Conservation (phyloP, 768 basidiomycete genomes). For the Suillus alpinus region DNA sequence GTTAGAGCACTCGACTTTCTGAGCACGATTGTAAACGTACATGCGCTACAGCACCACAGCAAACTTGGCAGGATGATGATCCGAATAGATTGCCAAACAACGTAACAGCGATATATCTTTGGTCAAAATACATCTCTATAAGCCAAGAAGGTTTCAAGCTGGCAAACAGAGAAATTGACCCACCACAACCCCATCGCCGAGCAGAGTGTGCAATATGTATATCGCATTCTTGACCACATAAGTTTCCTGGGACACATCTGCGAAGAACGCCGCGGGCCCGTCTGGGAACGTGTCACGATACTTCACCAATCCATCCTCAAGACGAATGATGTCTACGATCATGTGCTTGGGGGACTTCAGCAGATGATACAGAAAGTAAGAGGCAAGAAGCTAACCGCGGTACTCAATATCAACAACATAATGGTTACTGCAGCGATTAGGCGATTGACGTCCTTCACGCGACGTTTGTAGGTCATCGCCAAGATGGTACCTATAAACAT, state of each 20-base stretch:
- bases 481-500: constrained; percentile 25
- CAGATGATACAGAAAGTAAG: neutral
- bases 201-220: constrained; percentile 14
- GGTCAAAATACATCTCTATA: neutral
- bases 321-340: constrained; percentile 13
- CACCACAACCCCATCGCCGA: constrained; percentile 10
- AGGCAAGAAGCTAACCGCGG: constrained; percentile 11
- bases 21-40: constrained; percentile 2
- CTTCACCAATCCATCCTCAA: constrained; percentile 18
- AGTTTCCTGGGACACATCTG: constrained; percentile 17
- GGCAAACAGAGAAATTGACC: neutral
- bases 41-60: constrained; percentile 7
- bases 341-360: constrained; percentile 10
- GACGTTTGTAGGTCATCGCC: constrained; percentile 11
- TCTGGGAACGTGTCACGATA: constrained; percentile 17
- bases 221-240: constrained; percentile 25
- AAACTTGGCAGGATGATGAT: constrained; percentile 10
- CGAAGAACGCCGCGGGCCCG: constrained; percentile 25
- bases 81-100: constrained; percentile 11
- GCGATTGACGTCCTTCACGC: constrained; percentile 7
- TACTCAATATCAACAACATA: constrained; percentile 20
- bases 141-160: neutral
- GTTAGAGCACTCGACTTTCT: neutral
- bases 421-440: constrained; percentile 15
- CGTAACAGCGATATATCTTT: constrained; percentile 17